These are phyloP conservation scores for Hsuehochloa calcarea DNA, from an alignment of 176 grass and related monocot species.

Conservation along the genomic window DNA sequence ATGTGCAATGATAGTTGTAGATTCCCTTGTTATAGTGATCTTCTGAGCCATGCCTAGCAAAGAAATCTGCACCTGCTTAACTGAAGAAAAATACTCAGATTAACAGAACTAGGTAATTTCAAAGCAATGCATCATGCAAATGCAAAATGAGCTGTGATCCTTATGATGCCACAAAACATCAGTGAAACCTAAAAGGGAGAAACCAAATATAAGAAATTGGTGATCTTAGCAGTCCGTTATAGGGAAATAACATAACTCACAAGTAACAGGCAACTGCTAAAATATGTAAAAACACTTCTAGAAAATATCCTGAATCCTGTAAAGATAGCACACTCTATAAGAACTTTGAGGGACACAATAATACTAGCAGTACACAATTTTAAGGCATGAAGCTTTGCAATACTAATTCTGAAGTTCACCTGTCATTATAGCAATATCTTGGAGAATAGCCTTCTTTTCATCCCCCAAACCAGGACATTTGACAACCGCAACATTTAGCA, in stretches of 20 bases:
- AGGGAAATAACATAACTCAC: not conserved
- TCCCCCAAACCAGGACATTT: conserved; percentile 85
- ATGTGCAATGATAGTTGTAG: conserved; percentile 86
- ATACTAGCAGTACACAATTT: not conserved
- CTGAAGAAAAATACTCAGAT: conserved; percentile 31
- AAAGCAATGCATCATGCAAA: not conserved
- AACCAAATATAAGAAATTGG: not conserved
- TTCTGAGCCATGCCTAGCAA: conserved; percentile 91
- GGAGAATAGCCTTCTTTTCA: conserved; percentile 87
- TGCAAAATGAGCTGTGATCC: not conserved
- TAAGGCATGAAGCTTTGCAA: conserved; percentile 4
- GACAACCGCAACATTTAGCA: conserved; percentile 79
- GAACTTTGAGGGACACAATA: no score
- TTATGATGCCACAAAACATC: conserved; percentile 1
- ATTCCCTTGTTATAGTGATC: conserved; percentile 78
- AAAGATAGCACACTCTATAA: not conserved
- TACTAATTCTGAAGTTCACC: conserved; percentile 41
- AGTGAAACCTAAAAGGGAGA: conserved; percentile 20
- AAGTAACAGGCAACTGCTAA: not conserved
- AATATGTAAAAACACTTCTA: not conserved
- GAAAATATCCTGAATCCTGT: not conserved
- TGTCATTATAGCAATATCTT: conserved; percentile 97
- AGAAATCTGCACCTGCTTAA: conserved; percentile 87
- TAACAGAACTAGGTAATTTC: not conserved
- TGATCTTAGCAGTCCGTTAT: not conserved